Base-by-base conservation (phyloP, 2,329 filamentous ascomycete genomes). In the Ilyonectria mors-panacis region DNA sequence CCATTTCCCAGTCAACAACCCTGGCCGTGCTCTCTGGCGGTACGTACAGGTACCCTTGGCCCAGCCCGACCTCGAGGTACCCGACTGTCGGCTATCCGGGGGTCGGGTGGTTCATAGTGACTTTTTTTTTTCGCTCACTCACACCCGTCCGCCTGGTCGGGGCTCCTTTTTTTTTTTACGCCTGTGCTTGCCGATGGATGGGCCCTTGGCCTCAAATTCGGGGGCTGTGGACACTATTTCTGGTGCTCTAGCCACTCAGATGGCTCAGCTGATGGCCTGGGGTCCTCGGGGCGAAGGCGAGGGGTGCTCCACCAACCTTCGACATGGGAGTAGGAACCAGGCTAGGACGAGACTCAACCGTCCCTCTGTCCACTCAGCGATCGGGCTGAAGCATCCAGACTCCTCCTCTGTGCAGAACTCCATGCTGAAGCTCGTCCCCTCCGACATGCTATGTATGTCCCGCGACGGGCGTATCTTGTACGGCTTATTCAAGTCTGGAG, bases 221-320 rank as follows among this genome's bases (percentile, higher is more conserved):
- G 70, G 69, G 72, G 69, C 72, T 75, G 71, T 77, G 70, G 70
- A 67, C 69, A 63, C 73, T 74, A 75, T 75, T 75, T 76, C 72
- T 70, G 69, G 69, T 63, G 60, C 61, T 65, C 59, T 65, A 60
- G 55, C 73, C 73, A 69, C 62, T 67, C 65, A 71, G 66, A 68
- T 75, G 66, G 71, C 62, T 67, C 65, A 71, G 66, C 70, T 75
- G 66, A 73, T 74, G 58, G 73, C 68, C 56, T 48, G 70, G 70
- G 53, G 67, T 68, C 68, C 58, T 74, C 65, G 71, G 63, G 56
- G 63, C 54, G 53, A 63, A 55, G 61, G 47, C 44, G 35, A 63
- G 56, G 45, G 55, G 33, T 37, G 50, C 62, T 65, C 62, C 62
- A 65, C 62, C 42, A 15, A 48, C 51, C 63, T 60, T 60, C 56